Evolutionary conservation across 148 eudicot genomes (phyloP).

Genomic region (Camellia lanceoleosa): DNA sequence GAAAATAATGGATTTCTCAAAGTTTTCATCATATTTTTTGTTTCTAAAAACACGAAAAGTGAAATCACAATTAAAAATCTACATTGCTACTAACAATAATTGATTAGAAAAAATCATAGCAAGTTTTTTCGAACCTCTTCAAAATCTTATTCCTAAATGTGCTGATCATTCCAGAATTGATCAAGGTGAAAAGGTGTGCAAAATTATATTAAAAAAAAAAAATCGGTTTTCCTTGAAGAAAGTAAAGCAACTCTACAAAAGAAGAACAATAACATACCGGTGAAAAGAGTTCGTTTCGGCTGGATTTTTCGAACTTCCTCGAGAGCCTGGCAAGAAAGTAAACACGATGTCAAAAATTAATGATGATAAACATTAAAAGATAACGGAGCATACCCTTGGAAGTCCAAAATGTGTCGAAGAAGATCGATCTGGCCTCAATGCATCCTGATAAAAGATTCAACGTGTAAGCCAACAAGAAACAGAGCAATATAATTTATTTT

Average conservation of each 20-base stretch:
- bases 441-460: constrained; percentile 57
- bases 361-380: neutral
- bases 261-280: constrained; percentile 52
- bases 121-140: neutral
- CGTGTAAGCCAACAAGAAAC: neutral
- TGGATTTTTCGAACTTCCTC: constrained; percentile 92
- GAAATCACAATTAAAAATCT: no score
- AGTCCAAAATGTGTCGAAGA: constrained; percentile 99
- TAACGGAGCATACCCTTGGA: constrained; percentile 55
- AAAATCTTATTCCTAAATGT: constrained; percentile 3
- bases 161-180: neutral
- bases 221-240: neutral
- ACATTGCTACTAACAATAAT: no score
- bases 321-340: constrained; percentile 54
- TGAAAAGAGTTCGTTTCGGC: constrained; percentile 88
- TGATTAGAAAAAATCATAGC: neutral
- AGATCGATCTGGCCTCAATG: constrained; percentile 86
- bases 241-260: neutral
- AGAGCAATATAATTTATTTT: neutral
- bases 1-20: no score
- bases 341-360: neutral
- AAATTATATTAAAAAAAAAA: neutral
- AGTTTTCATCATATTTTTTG: no score
- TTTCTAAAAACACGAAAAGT: no score
- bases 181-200: neutral